Evolutionary conservation across 352 stramenopile species (phyloP), one percentile per base, ranked within the genome.

Genomic region (Phytophthora aleatoria): DNA sequence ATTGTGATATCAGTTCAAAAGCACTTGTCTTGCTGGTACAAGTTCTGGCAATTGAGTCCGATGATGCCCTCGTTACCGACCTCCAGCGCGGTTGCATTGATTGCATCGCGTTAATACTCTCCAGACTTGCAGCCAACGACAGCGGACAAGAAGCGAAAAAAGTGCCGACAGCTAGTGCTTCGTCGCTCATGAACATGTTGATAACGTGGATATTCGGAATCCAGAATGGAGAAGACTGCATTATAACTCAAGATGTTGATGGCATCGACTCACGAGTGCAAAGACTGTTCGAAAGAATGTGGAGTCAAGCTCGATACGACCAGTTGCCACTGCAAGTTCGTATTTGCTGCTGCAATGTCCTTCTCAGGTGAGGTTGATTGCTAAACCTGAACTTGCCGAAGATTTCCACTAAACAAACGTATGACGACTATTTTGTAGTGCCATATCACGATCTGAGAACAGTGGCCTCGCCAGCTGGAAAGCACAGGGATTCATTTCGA

Each of bases 11-110:
- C 7, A 60, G 68, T 15, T 67, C 69, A n/a, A 63, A 56, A 66
- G 42, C 61, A 35, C 30, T 84, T 30, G 52, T 43, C 2, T 24
- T 88, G 24, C 52, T 92, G 35, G 30, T 89, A 15, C 73, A 77
- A n/a, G 67, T 91, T 24, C 52, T 92, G 35, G 71, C 67, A 6
- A 73, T 92, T 28, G 73, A 73, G 5, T 77, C 64, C 35, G 57
- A 81, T 44, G 59, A 70, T 27, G 77, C 74, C 9, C 52, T 78
- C 9, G 69, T 91, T 20, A 74, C 69, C 3, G 84, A 92, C 66
- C 58, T 92, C 10, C 82, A 92, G 53, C 72, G 85, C 28, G 84
- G 84, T 24, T 81, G 82, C 30, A 91, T 92, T 61, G 84, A 92
- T 53, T 89, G 80, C 45, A 61, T 86, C 15, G 79, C 80, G 2